Conservation (phyloP, 2,329 filamentous ascomycete species). For the Thielaviopsis musarum region DNA sequence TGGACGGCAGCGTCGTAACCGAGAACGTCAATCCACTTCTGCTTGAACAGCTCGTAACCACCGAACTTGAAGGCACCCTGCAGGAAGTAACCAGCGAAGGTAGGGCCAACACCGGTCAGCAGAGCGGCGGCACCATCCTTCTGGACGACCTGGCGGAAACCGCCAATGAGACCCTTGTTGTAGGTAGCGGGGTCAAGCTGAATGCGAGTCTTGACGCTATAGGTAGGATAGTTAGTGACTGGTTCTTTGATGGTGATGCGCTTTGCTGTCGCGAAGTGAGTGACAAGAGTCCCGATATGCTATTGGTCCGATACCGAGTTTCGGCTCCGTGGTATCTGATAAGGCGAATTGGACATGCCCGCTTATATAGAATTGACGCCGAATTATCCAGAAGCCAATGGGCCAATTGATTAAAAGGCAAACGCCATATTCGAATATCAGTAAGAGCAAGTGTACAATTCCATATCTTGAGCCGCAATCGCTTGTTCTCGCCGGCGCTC, state of each 20-base stretch:
- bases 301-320: background rate
- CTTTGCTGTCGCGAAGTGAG: background rate
- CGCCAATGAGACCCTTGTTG: slow-evolving; percentile 74
- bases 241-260: background rate
- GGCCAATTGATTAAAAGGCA: background rate
- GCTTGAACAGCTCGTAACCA: slow-evolving; percentile 94
- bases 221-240: slow-evolving; percentile 14
- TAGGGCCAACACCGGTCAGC: slow-evolving; percentile 71
- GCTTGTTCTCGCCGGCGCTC: background rate
- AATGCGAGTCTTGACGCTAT: slow-evolving; percentile 86
- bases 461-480: background rate
- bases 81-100: slow-evolving; percentile 81
- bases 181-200: slow-evolving; percentile 82
- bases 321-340: background rate
- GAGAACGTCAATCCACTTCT: slow-evolving; percentile 66
- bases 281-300: background rate
- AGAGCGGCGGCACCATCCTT: slow-evolving; percentile 77
- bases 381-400: background rate
- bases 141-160: slow-evolving; percentile 70
- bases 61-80: slow-evolving; percentile 66
- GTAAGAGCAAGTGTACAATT: background rate
- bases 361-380: background rate
- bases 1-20: slow-evolving; percentile 62
- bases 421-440: background rate
- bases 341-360: background rate